A percentile compares a stretch with the other conserved stretches of the same genome.
Evolutionary conservation across 2,329 filamentous ascomycete species (phyloP).

Genomic region (Talaromyces sp.): DNA sequence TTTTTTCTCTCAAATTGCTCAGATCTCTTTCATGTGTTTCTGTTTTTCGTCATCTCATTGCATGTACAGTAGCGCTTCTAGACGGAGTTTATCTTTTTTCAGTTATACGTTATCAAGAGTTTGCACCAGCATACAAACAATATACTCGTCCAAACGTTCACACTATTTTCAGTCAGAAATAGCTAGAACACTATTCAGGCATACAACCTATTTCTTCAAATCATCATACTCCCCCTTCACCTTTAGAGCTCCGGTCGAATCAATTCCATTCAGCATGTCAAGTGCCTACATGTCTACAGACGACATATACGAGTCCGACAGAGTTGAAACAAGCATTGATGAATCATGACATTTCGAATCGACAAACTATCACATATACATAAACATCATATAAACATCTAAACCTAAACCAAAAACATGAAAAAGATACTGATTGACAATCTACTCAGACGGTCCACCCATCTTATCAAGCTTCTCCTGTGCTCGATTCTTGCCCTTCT

Average conservation of each 20-base stretch:
- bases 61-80: background rate
- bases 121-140: background rate
- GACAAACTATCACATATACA: background rate
- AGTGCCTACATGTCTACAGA: no score
- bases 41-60: background rate
- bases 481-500: conserved; percentile 25
- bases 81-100: background rate
- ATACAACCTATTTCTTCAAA: background rate
- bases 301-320: no score
- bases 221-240: conserved; percentile 33
- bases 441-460: conserved; percentile 10
- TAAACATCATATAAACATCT: background rate
- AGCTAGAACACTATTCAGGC: background rate
- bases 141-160: background rate
- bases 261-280: no score
- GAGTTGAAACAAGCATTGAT: background rate
- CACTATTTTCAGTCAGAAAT: background rate
- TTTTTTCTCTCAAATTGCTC: background rate
- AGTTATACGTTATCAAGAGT: background rate
- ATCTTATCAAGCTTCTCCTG: conserved; percentile 15
- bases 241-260: no score
- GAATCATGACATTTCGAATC: background rate
- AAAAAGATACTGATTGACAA: background rate
- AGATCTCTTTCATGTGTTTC: background rate
- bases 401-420: background rate